Percentiles rank a stretch among this genome's conserved stretches.
phyloP scores from a whole-genome alignment of 1,284 basidiomycete species.

The Apiotrichum domesticum region DNA sequence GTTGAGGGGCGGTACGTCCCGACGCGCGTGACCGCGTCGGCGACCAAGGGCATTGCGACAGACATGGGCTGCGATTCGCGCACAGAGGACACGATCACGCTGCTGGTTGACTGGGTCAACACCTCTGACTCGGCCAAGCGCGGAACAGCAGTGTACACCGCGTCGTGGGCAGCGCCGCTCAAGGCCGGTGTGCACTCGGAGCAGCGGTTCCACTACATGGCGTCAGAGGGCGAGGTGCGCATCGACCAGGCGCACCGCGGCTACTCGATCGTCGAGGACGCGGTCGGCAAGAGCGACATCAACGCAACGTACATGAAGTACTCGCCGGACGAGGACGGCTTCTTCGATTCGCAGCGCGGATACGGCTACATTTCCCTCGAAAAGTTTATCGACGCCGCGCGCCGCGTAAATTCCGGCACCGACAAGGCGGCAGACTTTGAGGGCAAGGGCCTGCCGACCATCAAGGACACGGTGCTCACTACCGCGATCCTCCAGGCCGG shows the following conservation, averaged over 20 bases:
- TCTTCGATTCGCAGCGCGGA: conserved; percentile 86
- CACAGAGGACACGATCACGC: conserved; percentile 90
- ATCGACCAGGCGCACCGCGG: conserved; percentile 91
- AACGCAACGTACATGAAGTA: conserved; percentile 53
- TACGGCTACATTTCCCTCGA: conserved; percentile 86
- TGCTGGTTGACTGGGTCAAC: conserved; percentile 87
- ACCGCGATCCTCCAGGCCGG: conserved; percentile 89
- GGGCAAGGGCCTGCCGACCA: conserved; percentile 72
- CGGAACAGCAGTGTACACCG: conserved; percentile 66
- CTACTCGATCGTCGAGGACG: conserved; percentile 76
- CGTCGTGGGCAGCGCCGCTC: conserved; percentile 58
- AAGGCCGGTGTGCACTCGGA: conserved; percentile 63
- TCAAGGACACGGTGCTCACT: conserved; percentile 65
- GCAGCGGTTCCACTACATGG: conserved; percentile 94
- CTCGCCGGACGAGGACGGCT: conserved; percentile 79
- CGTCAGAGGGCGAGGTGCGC: conserved; percentile 80
- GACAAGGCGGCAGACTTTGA: conserved; percentile 65
- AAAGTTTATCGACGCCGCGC: conserved; percentile 62
- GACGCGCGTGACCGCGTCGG: conserved; percentile 77
- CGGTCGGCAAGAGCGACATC: conserved; percentile 56
- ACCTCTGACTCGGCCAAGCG: conserved; percentile 60
- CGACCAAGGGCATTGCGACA: conserved; percentile 80
- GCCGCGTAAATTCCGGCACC: conserved; percentile 62
- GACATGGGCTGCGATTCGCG: conserved; percentile 57
- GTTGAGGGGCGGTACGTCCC: conserved; percentile 66